A percentile compares a stretch with the other conserved stretches of the same genome.
Evolutionary conservation across 148 eudicot species (phyloP).

Genomic region (Chenopodium berlandieri): DNA sequence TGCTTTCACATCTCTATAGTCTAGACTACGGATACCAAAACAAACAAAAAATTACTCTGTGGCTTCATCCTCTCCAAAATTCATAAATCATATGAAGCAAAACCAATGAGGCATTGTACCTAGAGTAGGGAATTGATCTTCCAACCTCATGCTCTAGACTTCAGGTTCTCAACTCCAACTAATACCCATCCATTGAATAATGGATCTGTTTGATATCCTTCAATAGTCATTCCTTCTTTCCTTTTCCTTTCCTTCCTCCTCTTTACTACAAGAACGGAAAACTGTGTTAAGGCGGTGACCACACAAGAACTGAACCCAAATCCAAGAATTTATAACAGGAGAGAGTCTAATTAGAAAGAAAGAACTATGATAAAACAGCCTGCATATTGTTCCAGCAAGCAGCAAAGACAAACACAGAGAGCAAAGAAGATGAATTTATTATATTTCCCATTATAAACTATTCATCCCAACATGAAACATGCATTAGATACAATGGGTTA

Average conservation of each 20-base stretch:
- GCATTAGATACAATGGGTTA: not conserved
- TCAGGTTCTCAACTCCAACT: constrained; percentile 17
- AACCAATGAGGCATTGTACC: constrained; percentile 24
- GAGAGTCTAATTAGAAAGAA: not conserved
- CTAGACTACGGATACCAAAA: not conserved
- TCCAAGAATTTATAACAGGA: not conserved
- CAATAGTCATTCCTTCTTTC: constrained; percentile 19
- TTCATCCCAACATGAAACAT: not conserved
- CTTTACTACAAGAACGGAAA: constrained; percentile 8
- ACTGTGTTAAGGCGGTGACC: constrained; percentile 7
- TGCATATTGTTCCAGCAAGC: not conserved
- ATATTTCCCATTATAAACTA: too few species aligned
- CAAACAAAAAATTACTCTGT: not conserved
- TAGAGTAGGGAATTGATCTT: constrained; percentile 35
- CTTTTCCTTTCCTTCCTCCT: constrained; percentile 4
- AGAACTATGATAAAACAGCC: not conserved
- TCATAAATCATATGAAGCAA: not conserved
- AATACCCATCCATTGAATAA: constrained; percentile 14
- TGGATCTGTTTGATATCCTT: constrained; percentile 6
- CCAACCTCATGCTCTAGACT: constrained; percentile 40
- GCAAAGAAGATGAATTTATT: not conserved
- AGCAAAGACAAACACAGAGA: not conserved
- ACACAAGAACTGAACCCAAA: not conserved
- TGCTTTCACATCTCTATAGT: not conserved
- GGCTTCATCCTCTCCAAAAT: not conserved